These are phyloP conservation scores for Suhomyces canberraensis DNA, from an alignment of 805 yeast species.

Conservation along the genomic window DNA sequence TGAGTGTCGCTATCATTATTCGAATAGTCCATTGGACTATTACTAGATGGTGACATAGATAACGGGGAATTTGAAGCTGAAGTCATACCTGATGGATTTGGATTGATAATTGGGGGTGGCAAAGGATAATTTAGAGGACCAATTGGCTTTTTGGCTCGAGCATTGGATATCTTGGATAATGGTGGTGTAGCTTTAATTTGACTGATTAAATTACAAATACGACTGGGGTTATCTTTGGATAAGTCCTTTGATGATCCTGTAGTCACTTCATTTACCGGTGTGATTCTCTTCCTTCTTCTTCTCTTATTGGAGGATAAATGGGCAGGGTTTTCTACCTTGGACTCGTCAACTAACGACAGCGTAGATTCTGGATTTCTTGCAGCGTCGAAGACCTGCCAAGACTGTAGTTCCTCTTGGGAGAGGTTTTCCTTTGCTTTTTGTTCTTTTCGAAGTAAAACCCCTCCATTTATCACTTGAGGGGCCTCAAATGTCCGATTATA, in stretches of 20 bases:
- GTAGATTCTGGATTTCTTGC: slow-evolving; percentile 16
- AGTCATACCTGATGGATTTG: not conserved
- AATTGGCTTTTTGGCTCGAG: not conserved
- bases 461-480: slow-evolving; percentile 33
- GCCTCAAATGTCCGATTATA: not conserved
- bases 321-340: not conserved
- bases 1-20: slow-evolving; percentile 7
- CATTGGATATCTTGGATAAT: no score
- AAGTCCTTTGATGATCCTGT: not conserved
- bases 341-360: not conserved
- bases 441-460: slow-evolving; percentile 35
- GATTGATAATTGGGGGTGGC: not conserved
- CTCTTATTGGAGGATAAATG: slow-evolving; percentile 6
- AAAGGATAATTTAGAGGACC: not conserved
- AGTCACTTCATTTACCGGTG: slow-evolving; percentile 4
- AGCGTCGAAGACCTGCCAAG: slow-evolving; percentile 38
- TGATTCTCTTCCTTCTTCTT: slow-evolving; percentile 14
- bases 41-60: slow-evolving; percentile 7
- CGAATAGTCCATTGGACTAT: slow-evolving; percentile 6
- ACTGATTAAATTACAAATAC: slow-evolving; percentile 11
- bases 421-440: slow-evolving; percentile 25
- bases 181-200: slow-evolving; percentile 10
- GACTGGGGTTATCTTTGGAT: slow-evolving; percentile 2
- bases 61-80: slow-evolving; percentile 8
- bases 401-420: slow-evolving; percentile 31